Evolutionary conservation across 2,329 filamentous ascomycete genomes (phyloP), one percentile per base, ranked within the genome.

Genomic region (Albophoma yamanashiensis): DNA sequence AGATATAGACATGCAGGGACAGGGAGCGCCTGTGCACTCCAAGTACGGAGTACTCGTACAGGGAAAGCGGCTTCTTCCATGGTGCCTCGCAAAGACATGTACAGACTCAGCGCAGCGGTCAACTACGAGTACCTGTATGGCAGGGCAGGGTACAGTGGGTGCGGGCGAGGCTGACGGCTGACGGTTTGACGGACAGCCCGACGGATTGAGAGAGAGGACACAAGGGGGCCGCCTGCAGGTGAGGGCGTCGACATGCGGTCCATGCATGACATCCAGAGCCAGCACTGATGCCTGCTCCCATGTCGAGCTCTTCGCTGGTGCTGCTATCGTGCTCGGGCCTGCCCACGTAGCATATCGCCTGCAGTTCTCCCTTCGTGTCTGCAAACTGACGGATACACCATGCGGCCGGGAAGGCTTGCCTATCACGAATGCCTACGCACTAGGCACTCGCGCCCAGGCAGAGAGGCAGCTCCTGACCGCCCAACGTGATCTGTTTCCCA

Each of bases 171-270:
- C 43, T 27, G 43, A 17, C 14, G 43, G 43, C 43, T 47, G 43
- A 25, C 43, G 22, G 22, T n/a, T 14, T 39, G 38, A 39, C 43
- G 43, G 11, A 15, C 43, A 27, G 22, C 43, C 43, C 22, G n/a
- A 47, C n/a, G 4, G 43, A 27, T 12, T 17, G 39, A 40, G 11
- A n/a, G 14, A 40, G 39, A 3, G 20, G 39, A 40, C 3, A 17
- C 39, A 15, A 14, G n/a, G 39, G 39, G 42, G n/a, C 66, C 68
- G 4, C 67, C 70, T 36, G 61, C 31, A 64, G 65, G 64, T 20
- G 63, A 65, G 40, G 67, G 63, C 53, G 58, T 58, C 12, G 68
- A 70, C 52, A 69, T 66, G 20, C 63, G 56, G 42, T 60, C 66
- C 14, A 56, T 56, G 36, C 53, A 56, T 56, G 55, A 42, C 55